phyloP scores from a whole-genome alignment of 2,329 filamentous ascomycete species.

The Incumbomyces delicatus region DNA sequence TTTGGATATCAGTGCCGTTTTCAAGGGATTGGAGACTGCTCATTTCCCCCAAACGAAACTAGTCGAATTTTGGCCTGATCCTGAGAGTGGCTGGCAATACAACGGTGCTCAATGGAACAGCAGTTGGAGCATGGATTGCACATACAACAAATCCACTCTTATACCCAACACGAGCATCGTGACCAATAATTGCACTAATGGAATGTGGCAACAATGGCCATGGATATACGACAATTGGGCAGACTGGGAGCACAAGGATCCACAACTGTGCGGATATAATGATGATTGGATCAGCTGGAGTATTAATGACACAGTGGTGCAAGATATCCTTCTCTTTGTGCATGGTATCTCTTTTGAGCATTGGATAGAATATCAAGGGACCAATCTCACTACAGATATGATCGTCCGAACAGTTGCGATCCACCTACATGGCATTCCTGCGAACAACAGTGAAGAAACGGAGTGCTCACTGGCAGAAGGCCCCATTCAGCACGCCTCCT shows the following conservation, averaged over 20 bases:
- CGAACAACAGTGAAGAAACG: slow-evolving; percentile 3
- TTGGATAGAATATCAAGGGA: slow-evolving; percentile 1
- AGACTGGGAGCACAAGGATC: neutral
- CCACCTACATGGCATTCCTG: slow-evolving; percentile 4
- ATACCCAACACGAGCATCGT: slow-evolving; percentile 1
- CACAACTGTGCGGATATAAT: neutral
- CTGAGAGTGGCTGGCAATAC: slow-evolving; percentile 8
- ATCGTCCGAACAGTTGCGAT: slow-evolving; percentile 6
- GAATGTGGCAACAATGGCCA: slow-evolving; percentile 4
- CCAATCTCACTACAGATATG: neutral
- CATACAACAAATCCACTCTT: neutral
- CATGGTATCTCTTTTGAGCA: slow-evolving; percentile 1
- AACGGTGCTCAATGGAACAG: slow-evolving; percentile 10
- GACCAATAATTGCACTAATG: slow-evolving; percentile 6
- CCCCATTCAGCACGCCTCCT: slow-evolving; percentile 5
- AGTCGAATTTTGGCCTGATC: slow-evolving; percentile 10
- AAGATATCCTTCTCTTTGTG: slow-evolving; percentile 8
- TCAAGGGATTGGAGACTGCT: slow-evolving; percentile 8
- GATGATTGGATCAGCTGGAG: neutral
- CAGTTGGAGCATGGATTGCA: slow-evolving; percentile 11
- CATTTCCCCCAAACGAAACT: slow-evolving; percentile 9
- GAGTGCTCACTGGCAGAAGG: slow-evolving; percentile 4
- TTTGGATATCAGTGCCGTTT: slow-evolving; percentile 7
- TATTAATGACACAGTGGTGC: neutral
- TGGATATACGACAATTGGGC: neutral